A percentile compares a stretch with the other conserved stretches of the same genome.
Conservation (phyloP, 2,329 filamentous ascomycete genomes). For the Myrmaecium sp. region DNA sequence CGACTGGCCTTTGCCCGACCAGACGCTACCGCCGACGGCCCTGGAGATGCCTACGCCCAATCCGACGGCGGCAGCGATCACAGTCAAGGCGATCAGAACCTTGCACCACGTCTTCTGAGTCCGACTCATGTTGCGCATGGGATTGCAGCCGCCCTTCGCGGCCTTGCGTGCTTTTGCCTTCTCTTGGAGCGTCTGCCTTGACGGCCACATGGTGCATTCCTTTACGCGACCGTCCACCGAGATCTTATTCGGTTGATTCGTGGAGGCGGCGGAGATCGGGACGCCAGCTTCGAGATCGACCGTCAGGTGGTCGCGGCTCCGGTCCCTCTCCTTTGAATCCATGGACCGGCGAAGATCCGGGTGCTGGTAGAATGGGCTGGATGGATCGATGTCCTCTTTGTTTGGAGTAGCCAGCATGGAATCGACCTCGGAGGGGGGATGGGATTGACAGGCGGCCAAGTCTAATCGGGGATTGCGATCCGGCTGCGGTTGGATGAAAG, state of each 20-base stretch:
- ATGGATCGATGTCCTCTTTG: too few relatives aligned
- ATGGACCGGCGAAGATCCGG: constrained; percentile 26
- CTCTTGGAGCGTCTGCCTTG: constrained; percentile 28
- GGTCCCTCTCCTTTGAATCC: too few relatives aligned
- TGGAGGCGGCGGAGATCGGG: constrained; percentile 21
- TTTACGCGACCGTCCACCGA: constrained; percentile 26
- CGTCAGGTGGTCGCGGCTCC: constrained; percentile 4
- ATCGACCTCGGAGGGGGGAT: too few relatives aligned
- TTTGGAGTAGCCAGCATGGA: too few relatives aligned
- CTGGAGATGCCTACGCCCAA: constrained; percentile 31
- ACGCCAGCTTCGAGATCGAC: constrained; percentile 11
- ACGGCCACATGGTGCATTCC: constrained; percentile 36
- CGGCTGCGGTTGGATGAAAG: too few relatives aligned
- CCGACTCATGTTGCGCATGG: constrained; percentile 24
- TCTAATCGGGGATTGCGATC: too few relatives aligned
- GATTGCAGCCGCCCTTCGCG: constrained; percentile 22
- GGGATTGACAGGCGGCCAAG: too few relatives aligned
- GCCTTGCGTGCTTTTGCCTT: constrained; percentile 19
- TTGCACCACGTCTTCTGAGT: constrained; percentile 28
- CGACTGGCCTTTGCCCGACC: constrained; percentile 21
- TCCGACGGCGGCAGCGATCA: constrained; percentile 29
- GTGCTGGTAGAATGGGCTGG: constrained; percentile 32
- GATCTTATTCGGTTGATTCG: constrained; percentile 19
- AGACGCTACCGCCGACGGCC: constrained; percentile 31
- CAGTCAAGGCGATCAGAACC: constrained; percentile 27